Conservation (phyloP, 1,284 basidiomycete genomes). For the Takashimella koratensis region DNA sequence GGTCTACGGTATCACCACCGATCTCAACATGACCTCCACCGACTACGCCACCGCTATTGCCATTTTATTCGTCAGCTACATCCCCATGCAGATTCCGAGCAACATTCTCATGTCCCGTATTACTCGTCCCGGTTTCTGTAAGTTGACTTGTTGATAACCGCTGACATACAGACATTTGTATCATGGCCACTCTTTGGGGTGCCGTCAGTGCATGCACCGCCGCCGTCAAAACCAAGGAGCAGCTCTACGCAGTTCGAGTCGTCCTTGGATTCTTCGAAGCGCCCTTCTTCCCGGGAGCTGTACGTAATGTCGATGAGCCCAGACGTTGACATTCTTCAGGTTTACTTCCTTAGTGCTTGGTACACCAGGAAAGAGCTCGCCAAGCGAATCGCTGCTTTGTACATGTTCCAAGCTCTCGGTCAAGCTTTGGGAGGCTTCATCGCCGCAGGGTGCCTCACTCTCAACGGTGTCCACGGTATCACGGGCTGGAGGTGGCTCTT, state of each 20-base stretch:
- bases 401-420: conserved; percentile 39
- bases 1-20: neutral
- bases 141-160: conserved; percentile 9
- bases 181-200: conserved; percentile 37
- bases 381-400: conserved; percentile 30
- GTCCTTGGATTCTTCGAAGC: conserved; percentile 35
- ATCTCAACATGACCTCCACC: neutral
- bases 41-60: neutral
- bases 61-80: neutral
- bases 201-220: conserved; percentile 31
- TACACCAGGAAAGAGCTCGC: conserved; percentile 40
- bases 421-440: conserved; percentile 42
- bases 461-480: conserved; percentile 28
- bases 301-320: too few relatives aligned
- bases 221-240: conserved; percentile 26
- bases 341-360: conserved; percentile 39
- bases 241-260: conserved; percentile 21
- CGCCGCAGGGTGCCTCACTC: conserved; percentile 10
- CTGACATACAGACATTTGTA: conserved; percentile 25
- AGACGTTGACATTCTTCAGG: too few relatives aligned
- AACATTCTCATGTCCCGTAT: conserved; percentile 36
- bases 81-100: conserved; percentile 39
- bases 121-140: conserved; percentile 29
- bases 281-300: conserved; percentile 38
- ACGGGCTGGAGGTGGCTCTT: conserved; percentile 37